A percentile compares a stretch with the other conserved stretches of the same genome.
These are phyloP conservation scores for Pythium apleroticum DNA, from an alignment of 352 stramenopile genomes.

Conservation along the genomic window DNA sequence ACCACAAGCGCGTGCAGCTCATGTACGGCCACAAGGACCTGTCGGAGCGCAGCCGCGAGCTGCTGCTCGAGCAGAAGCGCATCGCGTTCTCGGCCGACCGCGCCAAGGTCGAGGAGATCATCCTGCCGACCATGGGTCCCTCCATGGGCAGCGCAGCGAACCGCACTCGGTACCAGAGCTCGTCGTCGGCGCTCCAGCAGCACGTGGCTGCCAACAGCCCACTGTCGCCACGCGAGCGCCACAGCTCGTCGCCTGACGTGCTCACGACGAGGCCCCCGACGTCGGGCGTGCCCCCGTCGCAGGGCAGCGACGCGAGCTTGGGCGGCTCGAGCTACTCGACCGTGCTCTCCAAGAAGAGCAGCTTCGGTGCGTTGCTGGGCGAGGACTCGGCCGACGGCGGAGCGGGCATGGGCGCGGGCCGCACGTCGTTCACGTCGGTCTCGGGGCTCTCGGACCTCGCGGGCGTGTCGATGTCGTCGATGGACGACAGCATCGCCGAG, in stretches of 20 bases:
- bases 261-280: constrained; percentile 37
- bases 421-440: constrained; percentile 77
- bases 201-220: background rate
- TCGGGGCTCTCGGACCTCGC: constrained; percentile 51
- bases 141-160: constrained; percentile 15
- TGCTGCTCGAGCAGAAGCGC: constrained; percentile 86
- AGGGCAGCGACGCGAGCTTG: background rate
- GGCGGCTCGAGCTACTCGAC: background rate
- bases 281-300: background rate
- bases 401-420: constrained; percentile 57
- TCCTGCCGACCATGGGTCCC: constrained; percentile 58
- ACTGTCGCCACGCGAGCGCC: constrained; percentile 19
- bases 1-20: constrained; percentile 85
- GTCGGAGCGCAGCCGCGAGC: constrained; percentile 68
- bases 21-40: constrained; percentile 89
- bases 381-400: constrained; percentile 23
- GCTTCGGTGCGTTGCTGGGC: constrained; percentile 34
- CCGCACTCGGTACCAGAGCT: constrained; percentile 8
- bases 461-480: constrained; percentile 2
- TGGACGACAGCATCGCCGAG: constrained; percentile 13
- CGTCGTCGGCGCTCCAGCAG: background rate
- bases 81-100: constrained; percentile 84
- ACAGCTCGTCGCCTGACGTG: constrained; percentile 37
- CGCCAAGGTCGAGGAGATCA: constrained; percentile 84
- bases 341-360: constrained; percentile 47